A percentile compares a stretch with the other conserved stretches of the same genome.
phyloP scores from a whole-genome alignment of 2,329 filamentous ascomycete species.

The Penicillium sp. region DNA sequence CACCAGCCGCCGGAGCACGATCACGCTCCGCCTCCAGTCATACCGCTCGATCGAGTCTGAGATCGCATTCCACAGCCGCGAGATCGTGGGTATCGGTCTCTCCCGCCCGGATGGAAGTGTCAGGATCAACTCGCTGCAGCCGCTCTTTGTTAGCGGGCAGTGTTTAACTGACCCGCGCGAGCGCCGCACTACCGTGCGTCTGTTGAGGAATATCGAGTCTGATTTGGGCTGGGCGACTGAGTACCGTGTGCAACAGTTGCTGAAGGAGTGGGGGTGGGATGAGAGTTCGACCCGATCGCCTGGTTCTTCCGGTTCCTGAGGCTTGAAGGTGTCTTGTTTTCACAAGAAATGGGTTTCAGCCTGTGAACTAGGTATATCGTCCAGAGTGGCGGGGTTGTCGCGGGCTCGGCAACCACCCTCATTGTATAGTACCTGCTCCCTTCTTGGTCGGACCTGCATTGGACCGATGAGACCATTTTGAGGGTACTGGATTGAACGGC shows the following conservation, averaged over 20 bases:
- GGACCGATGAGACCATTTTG: neutral
- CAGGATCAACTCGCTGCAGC: conserved; percentile 61
- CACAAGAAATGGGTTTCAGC: neutral
- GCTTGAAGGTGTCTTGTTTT: neutral
- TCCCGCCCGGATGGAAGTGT: conserved; percentile 59
- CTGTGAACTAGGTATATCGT: neutral
- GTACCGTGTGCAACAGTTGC: conserved; percentile 58
- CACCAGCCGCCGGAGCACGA: conserved; percentile 51
- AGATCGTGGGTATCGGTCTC: conserved; percentile 62
- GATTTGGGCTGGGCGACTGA: conserved; percentile 66
- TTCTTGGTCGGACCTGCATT: neutral
- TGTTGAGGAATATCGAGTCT: conserved; percentile 60
- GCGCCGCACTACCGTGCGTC: conserved; percentile 54
- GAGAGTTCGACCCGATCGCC: conserved; percentile 17
- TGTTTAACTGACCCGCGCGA: conserved; percentile 57
- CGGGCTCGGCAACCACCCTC: neutral
- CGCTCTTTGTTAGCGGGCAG: conserved; percentile 63
- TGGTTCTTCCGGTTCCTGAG: conserved; percentile 12
- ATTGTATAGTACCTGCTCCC: neutral
- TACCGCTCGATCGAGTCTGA: conserved; percentile 60
- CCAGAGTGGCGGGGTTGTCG: neutral
- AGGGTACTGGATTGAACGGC: neutral
- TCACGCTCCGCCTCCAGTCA: conserved; percentile 55
- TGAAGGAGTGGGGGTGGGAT: conserved; percentile 43
- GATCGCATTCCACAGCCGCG: conserved; percentile 58